Evolutionary conservation across 129 eudicot species (phyloP).

Genomic region (Flaveria bidentis): DNA sequence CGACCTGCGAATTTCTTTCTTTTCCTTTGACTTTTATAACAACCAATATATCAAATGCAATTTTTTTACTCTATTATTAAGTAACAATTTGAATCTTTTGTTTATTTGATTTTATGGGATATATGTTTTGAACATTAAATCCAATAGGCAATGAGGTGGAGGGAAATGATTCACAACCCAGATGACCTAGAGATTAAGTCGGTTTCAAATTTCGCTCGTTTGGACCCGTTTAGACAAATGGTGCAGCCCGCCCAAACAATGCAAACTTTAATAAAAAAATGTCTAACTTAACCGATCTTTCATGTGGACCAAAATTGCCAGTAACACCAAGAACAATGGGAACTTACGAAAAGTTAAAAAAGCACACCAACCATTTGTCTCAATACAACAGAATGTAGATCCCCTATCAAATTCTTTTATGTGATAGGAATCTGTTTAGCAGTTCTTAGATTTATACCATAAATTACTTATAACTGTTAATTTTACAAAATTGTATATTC

Average conservation of each 20-base stretch:
- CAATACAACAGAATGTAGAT: background rate
- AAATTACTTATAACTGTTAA: slow-evolving; percentile 19
- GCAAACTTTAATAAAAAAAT: background rate
- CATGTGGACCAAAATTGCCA: background rate
- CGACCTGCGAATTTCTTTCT: too few species aligned
- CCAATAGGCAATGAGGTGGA: background rate
- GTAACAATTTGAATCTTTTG: background rate
- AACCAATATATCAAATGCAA: background rate
- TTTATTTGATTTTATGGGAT: background rate
- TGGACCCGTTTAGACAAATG: background rate
- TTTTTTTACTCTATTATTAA: background rate
- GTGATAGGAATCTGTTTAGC: slow-evolving; percentile 4
- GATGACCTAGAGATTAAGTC: background rate
- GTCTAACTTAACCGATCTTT: background rate
- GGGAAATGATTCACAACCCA: background rate
- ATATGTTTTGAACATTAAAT: background rate
- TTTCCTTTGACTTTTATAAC: too few species aligned
- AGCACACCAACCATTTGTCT: slow-evolving; percentile 5
- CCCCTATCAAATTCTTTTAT: background rate
- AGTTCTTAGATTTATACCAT: slow-evolving; percentile 13
- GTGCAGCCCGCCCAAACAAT: too few species aligned
- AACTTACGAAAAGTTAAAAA: background rate
- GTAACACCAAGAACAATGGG: background rate
- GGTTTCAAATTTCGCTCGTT: background rate
- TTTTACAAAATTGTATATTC: slow-evolving; percentile 24